Percentiles rank a stretch among this genome's conserved stretches.
Evolutionary conservation across 148 eudicot species (phyloP).

Genomic region (Chenopodium quinoa): DNA sequence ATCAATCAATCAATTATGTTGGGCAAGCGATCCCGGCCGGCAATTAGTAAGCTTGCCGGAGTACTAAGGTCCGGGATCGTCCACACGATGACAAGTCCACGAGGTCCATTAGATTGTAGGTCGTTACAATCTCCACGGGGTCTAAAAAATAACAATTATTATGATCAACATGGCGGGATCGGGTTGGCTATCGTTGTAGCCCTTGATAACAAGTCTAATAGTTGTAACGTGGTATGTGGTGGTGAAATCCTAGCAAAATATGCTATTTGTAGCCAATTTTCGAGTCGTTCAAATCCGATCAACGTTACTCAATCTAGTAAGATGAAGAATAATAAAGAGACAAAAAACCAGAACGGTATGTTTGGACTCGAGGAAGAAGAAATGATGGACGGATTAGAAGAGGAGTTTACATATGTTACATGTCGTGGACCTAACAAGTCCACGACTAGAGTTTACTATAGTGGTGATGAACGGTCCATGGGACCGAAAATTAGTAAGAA

Average conservation of each 20-base stretch:
- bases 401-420: slow-evolving; percentile 67
- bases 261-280: slow-evolving; percentile 32
- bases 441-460: slow-evolving; percentile 56
- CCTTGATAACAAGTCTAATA: slow-evolving; percentile 39
- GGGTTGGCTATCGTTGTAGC: slow-evolving; percentile 77
- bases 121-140: slow-evolving; percentile 41
- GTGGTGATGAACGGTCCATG: slow-evolving; percentile 21
- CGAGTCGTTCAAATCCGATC: slow-evolving; percentile 38
- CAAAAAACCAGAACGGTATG: too few species aligned
- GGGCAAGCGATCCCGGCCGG: slow-evolving; percentile 37
- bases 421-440: slow-evolving; percentile 44
- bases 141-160: slow-evolving; percentile 25
- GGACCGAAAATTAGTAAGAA: slow-evolving; percentile 18
- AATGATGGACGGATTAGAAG: slow-evolving; percentile 33
- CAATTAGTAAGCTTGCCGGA: slow-evolving; percentile 34
- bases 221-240: neutral
- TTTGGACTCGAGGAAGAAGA: neutral
- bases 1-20: slow-evolving; percentile 31
- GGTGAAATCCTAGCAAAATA: slow-evolving; percentile 31
- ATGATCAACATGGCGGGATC: slow-evolving; percentile 38
- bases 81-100: slow-evolving; percentile 36
- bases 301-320: neutral
- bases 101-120: slow-evolving; percentile 38
- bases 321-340: neutral
- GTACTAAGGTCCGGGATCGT: slow-evolving; percentile 14